Conservation (phyloP, 345 rosid species). For the Salix purpurea region DNA sequence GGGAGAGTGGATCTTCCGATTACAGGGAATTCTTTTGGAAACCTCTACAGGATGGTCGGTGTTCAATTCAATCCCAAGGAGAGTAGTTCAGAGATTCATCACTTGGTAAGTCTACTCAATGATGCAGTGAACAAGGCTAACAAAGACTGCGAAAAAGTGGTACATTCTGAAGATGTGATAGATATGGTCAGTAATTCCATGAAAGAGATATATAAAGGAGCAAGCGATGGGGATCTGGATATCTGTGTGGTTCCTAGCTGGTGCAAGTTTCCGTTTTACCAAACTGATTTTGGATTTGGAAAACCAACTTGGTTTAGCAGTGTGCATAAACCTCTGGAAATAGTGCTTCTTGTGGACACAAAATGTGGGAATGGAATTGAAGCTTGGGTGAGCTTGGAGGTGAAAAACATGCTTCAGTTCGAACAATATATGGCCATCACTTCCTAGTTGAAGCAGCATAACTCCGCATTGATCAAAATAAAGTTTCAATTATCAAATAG, state of each 20-base stretch:
- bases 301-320: slow-evolving; percentile 10
- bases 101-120: not conserved
- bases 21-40: slow-evolving; percentile 7
- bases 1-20: not conserved
- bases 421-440: not conserved
- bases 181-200: not conserved
- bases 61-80: not conserved
- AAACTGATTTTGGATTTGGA: slow-evolving; percentile 19
- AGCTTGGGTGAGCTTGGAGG: slow-evolving; percentile 19
- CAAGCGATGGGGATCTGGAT: not conserved
- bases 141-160: not conserved
- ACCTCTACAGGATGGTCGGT: slow-evolving; percentile 3
- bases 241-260: slow-evolving; percentile 5
- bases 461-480: not conserved
- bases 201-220: not conserved
- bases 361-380: slow-evolving; percentile 13
- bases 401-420: slow-evolving; percentile 8
- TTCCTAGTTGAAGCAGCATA: not conserved
- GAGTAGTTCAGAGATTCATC: not conserved
- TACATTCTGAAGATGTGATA: not conserved
- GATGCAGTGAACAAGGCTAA: not conserved
- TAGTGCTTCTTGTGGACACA: slow-evolving; percentile 3
- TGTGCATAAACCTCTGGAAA: slow-evolving; percentile 9
- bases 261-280: slow-evolving; percentile 6
- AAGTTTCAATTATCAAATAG: not conserved